These are phyloP conservation scores for Colletotrichum tanaceti DNA, from an alignment of 2,329 filamentous ascomycete genomes.

Conservation along the genomic window DNA sequence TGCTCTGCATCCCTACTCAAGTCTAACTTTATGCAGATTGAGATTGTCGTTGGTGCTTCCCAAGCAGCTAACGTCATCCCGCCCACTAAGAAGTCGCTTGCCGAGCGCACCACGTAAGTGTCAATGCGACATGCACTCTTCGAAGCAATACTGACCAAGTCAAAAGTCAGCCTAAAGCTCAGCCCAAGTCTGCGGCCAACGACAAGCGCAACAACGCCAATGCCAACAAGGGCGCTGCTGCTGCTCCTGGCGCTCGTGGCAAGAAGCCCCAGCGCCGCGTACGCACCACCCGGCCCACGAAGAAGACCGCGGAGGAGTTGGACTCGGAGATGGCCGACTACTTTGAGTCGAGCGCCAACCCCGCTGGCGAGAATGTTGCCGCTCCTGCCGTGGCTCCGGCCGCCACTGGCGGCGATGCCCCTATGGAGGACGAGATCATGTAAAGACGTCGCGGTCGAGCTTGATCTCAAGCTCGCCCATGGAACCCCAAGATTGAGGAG, in stretches of 20 bases:
- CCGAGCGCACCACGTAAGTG: conserved; percentile 81
- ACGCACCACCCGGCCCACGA: conserved; percentile 72
- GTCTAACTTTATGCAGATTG: conserved; percentile 70
- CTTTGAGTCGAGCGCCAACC: conserved; percentile 68
- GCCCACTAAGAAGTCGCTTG: conserved; percentile 75
- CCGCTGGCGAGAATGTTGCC: conserved; percentile 58
- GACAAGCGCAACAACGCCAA: conserved; percentile 71
- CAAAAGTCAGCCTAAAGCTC: conserved; percentile 70
- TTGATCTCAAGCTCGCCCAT: conserved; percentile 15
- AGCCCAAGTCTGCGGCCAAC: conserved; percentile 84
- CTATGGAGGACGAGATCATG: conserved; percentile 76
- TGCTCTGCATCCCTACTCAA: background rate
- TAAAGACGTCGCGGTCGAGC: conserved; percentile 43
- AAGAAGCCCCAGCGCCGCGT: conserved; percentile 62
- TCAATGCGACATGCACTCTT: conserved; percentile 42
- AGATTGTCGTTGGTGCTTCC: conserved; percentile 86
- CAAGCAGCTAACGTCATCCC: conserved; percentile 75
- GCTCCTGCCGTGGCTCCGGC: conserved; percentile 61
- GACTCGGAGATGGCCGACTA: conserved; percentile 99
- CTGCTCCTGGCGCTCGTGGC: conserved; percentile 58
- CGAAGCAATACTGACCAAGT: conserved; percentile 44
- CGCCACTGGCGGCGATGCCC: conserved; percentile 63
- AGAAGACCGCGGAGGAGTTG: conserved; percentile 95
- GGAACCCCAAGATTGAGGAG: conserved; percentile 10
- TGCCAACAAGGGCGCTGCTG: conserved; percentile 55